Evolutionary conservation across 2,329 filamentous ascomycete species (phyloP).

Genomic region (Calonectria crousiana): DNA sequence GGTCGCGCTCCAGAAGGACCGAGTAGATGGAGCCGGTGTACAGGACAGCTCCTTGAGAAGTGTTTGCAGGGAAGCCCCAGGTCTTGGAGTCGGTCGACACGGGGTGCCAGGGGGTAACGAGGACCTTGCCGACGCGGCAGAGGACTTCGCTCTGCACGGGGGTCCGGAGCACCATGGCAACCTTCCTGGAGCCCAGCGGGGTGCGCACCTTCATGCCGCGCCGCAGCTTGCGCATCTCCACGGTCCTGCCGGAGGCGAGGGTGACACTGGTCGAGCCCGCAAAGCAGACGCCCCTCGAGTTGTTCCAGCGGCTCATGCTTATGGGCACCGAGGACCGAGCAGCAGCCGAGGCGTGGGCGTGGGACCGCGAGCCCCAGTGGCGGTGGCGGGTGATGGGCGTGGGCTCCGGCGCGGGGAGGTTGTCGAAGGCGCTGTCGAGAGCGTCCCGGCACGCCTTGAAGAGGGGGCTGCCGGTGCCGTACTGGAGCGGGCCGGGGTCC

Average conservation of each 20-base stretch:
- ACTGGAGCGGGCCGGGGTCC: conserved; percentile 68
- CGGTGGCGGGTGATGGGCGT: conserved; percentile 35
- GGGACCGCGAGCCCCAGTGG: background rate
- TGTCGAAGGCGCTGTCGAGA: conserved; percentile 64
- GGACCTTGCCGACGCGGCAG: conserved; percentile 59
- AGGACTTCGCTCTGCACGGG: conserved; percentile 54
- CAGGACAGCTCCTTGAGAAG: conserved; percentile 47
- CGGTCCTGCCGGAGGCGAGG: conserved; percentile 54
- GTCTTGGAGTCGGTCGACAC: conserved; percentile 53
- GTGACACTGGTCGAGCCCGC: conserved; percentile 60
- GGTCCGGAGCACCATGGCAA: conserved; percentile 66
- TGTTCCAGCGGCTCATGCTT: conserved; percentile 60
- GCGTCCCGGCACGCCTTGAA: conserved; percentile 63
- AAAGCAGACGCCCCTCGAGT: conserved; percentile 62
- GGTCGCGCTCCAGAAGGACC: conserved; percentile 63
- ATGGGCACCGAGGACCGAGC: conserved; percentile 34
- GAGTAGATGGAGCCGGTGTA: conserved; percentile 70
- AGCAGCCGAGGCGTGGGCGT: background rate
- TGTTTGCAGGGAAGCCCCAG: conserved; percentile 62
- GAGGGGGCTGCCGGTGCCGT: conserved; percentile 62
- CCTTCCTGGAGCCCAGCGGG: conserved; percentile 60
- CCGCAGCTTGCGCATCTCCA: conserved; percentile 58
- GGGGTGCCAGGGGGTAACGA: conserved; percentile 73
- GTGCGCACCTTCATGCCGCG: conserved; percentile 63
- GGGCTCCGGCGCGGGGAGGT: conserved; percentile 58